phyloP scores from a whole-genome alignment of 164 flowering plant species.

The Vitis labrusca region DNA sequence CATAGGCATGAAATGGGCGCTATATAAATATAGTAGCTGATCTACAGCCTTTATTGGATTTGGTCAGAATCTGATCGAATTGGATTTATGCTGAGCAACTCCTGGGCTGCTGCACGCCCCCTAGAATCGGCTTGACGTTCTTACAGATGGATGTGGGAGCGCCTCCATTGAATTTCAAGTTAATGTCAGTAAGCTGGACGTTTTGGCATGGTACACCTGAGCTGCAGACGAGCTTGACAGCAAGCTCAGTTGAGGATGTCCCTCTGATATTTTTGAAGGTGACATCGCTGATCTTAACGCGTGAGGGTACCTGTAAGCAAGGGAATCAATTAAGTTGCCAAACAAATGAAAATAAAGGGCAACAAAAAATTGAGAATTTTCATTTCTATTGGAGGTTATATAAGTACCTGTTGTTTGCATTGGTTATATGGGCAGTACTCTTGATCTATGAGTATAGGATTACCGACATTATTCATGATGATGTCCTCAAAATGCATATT shows the following conservation, averaged over 20 bases:
- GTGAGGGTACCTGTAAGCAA: background rate
- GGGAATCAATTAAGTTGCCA: too few species aligned
- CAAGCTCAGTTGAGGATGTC: slow-evolving; percentile 19
- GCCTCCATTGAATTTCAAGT: slow-evolving; percentile 23
- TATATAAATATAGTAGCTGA: too few species aligned
- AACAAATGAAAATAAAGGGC: too few species aligned
- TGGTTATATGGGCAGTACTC: slow-evolving; percentile 26
- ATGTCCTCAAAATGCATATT: slow-evolving; percentile 19
- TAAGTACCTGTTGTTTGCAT: slow-evolving; percentile 15
- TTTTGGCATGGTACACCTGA: slow-evolving; percentile 18
- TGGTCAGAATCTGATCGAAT: too few species aligned
- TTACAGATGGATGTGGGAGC: background rate
- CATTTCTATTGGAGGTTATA: too few species aligned
- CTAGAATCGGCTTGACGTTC: background rate
- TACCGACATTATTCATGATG: slow-evolving; percentile 22
- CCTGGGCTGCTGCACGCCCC: background rate
- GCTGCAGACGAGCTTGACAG: slow-evolving; percentile 26
- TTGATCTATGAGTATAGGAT: slow-evolving; percentile 42
- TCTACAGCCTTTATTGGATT: too few species aligned
- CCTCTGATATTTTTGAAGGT: slow-evolving; percentile 15
- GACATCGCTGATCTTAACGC: slow-evolving; percentile 11
- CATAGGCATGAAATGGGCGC: too few species aligned
- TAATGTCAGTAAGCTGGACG: slow-evolving; percentile 20
- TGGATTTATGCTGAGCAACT: background rate
- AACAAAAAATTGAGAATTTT: too few species aligned